These are phyloP conservation scores for Cyberlindnera subsufficiens DNA, from an alignment of 805 yeast species.

Conservation along the genomic window DNA sequence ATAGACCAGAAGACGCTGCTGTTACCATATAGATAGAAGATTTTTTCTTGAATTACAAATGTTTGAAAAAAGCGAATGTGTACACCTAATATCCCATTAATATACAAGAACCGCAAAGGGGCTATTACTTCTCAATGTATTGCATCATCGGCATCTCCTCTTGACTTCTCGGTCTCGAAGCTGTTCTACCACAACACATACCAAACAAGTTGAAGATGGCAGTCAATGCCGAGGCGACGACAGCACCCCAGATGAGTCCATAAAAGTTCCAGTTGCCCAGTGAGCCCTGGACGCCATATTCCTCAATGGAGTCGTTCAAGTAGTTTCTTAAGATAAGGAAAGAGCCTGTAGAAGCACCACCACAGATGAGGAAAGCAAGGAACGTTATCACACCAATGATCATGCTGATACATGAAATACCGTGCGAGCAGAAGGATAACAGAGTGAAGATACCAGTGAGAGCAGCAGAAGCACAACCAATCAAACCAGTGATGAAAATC, in stretches of 20 bases:
- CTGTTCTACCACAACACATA: slow-evolving; percentile 35
- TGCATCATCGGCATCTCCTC: slow-evolving; percentile 16
- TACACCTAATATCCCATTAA: not conserved
- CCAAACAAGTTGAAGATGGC: slow-evolving; percentile 28
- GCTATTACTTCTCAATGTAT: slow-evolving; percentile 13
- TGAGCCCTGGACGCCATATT: slow-evolving; percentile 50
- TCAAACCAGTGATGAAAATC: slow-evolving; percentile 49
- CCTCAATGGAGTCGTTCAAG: slow-evolving; percentile 41
- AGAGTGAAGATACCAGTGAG: slow-evolving; percentile 37
- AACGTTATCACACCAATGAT: slow-evolving; percentile 38
- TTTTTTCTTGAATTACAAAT: not conserved
- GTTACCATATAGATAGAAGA: slow-evolving; percentile 15
- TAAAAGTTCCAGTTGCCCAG: slow-evolving; percentile 43
- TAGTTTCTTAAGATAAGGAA: slow-evolving; percentile 41
- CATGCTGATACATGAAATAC: slow-evolving; percentile 39
- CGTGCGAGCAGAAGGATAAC: slow-evolving; percentile 40
- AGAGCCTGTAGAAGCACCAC: slow-evolving; percentile 61
- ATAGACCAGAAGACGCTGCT: slow-evolving; percentile 49
- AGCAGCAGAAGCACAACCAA: slow-evolving; percentile 40
- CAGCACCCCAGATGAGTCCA: slow-evolving; percentile 62
- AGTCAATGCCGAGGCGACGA: slow-evolving; percentile 39
- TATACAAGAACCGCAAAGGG: not conserved
- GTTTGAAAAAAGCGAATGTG: not conserved
- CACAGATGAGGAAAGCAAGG: slow-evolving; percentile 33
- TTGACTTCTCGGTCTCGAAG: not conserved